Evolutionary conservation across 495 filamentous ascomycete species (phyloP), one percentile per base, ranked within the genome.

Genomic region (Penicillium lagena): DNA sequence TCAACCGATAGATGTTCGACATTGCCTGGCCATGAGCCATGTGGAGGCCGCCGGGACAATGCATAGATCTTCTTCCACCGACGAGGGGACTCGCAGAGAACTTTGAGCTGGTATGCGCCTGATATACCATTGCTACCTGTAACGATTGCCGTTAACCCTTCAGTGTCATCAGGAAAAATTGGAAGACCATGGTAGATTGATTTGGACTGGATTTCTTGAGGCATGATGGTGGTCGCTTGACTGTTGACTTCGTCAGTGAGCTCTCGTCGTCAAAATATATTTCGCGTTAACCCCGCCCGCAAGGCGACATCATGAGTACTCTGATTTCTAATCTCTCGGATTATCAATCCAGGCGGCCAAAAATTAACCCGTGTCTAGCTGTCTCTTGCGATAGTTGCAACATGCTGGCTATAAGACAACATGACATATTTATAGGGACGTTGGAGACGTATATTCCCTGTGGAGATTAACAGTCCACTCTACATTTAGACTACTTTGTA

Each of bases 51-150:
- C 1, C 73, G 66, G 7, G 66, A 71, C 28, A 77, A 47, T 35
- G 69, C 67, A 31, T 45, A 76, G 37, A 80, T 76, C 48, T 71
- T 76, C 36, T 51, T 63, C 77, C 76, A 79, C 22, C 70, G 62
- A 35, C 64, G 43, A 12, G 72, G 67, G n/a, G 60, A 52, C 32
- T 72, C 53, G 4, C 63, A 55, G 0, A 78, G 67, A 5, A 68
- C 65, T 14, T 59, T 58, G 12, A 78, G 54, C 56, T 78, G 74
- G 49, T 72, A 52, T 38, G 62, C 58, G 2, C 77, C 76, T 7
- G 64, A 72, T 33, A 75, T 73, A 11, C 66, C 76, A 54, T 71
- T 79, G 30, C 71, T 71, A 9, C 77, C 75, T 2, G 75, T 73
- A 13, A 81, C 67, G 37, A 79, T 62, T 1, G 76, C 75, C 2